Evolutionary conservation across 768 basidiomycete genomes (phyloP).

Genomic region (Coprinopsis sp.): DNA sequence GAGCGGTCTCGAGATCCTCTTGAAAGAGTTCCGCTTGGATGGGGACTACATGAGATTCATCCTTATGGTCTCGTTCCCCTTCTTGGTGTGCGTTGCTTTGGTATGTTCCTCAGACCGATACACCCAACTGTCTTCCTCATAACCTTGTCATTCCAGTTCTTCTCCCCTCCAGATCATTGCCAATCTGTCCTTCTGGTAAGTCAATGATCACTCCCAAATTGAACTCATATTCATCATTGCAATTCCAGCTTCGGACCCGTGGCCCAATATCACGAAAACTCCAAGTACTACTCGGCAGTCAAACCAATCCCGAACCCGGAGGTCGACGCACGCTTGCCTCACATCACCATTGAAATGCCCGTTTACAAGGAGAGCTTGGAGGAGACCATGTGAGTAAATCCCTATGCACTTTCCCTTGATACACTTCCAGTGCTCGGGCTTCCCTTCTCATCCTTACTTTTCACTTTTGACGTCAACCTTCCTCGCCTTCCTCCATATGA

Average conservation of each 20-base stretch:
- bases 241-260: conserved; percentile 67
- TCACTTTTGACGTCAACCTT: too few relatives aligned
- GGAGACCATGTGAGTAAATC: conserved; percentile 67
- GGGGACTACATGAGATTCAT: conserved; percentile 57
- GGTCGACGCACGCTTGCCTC: conserved; percentile 62
- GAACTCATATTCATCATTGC: conserved; percentile 14
- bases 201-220: conserved; percentile 8
- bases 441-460: not conserved
- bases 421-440: not conserved
- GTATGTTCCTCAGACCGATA: conserved; percentile 27
- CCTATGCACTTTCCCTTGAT: conserved; percentile 2
- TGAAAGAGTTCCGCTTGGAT: conserved; percentile 70
- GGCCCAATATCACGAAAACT: conserved; percentile 82
- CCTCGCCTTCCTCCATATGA: conserved; percentile 3
- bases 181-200: conserved; percentile 64
- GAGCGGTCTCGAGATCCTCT: conserved; percentile 50
- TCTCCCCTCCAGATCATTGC: conserved; percentile 63
- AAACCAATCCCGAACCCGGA: conserved; percentile 57
- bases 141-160: conserved; percentile 47
- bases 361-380: conserved; percentile 86
- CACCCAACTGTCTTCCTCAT: conserved; percentile 6
- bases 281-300: conserved; percentile 73
- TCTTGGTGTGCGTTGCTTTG: conserved; percentile 72
- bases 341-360: conserved; percentile 77
- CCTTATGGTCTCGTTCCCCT: conserved; percentile 60